Conservation (phyloP, 345 rosid species). For the Lepidium didymum region DNA sequence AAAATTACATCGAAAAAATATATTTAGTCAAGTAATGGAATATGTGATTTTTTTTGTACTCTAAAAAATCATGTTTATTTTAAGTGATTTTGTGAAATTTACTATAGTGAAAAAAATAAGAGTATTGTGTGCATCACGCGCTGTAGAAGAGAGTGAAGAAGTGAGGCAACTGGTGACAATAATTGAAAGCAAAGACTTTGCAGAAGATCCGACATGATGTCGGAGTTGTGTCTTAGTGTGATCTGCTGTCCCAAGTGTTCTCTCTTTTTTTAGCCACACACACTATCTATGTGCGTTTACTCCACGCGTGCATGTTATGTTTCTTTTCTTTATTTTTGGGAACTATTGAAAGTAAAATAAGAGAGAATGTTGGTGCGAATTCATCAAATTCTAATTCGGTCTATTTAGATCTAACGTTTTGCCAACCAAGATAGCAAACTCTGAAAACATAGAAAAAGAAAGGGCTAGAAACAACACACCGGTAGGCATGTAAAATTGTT, state of each 20-base stretch:
- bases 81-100: no score
- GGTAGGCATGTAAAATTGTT: no score
- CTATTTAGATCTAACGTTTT: no score
- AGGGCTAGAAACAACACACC: no score
- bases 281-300: not conserved
- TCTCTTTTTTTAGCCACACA: not conserved
- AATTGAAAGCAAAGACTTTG: slow-evolving; percentile 13
- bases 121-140: not conserved
- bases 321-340: not conserved
- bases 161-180: slow-evolving; percentile 2
- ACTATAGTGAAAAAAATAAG: not conserved
- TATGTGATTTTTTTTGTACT: no score
- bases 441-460: no score
- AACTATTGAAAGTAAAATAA: not conserved
- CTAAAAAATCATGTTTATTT: no score
- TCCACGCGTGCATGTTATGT: slow-evolving; percentile 22
- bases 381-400: no score
- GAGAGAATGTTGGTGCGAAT: no score
- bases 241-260: slow-evolving; percentile 27
- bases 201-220: slow-evolving; percentile 26
- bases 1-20: no score
- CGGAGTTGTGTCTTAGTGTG: slow-evolving; percentile 15
- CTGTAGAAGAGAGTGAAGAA: not conserved
- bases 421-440: no score
- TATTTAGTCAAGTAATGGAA: no score